Base-by-base conservation (phyloP, 805 yeast genomes). In the Wickerhamiella spandovensis region DNA sequence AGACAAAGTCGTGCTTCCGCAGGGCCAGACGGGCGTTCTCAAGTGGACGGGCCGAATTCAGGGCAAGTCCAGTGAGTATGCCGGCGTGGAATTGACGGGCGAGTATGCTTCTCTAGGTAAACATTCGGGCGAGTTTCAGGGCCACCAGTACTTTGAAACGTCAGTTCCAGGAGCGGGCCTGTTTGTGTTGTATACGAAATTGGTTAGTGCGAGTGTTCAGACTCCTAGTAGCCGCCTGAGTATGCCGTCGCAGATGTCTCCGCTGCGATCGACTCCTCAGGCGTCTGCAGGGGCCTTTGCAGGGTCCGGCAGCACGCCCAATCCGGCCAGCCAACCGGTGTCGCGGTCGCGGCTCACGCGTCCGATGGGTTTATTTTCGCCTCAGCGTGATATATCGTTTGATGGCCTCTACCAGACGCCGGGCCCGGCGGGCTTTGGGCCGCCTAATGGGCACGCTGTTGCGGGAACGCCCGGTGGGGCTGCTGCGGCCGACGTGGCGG, bases 11-110 rank as follows among this genome's bases (percentile, higher is more conserved):
- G 52, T 56, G 23, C 57, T 65, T 21, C 94, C 95, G 0, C 84
- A 84, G 9, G 79, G 84, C 12, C 79, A 84, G 22, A 67, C 68
- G 41, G 96, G 89, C 1, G 70, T 79, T 10, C 67, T 89, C 48
- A 72, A 79, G 52, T 89, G 75, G 64, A 71, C 80, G 20, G 98
- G 96, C 1, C 65, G 73, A 1, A 85, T 90, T 17, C 75, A 79
- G 21, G 81, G 81, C 21, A 86, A 84, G 60, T 65, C 67, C 6
- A 95, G 95, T 0, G 70, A 72, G 10, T 90, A 81, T 69, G 95
- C 89, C 5, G 98, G 98, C 2, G 74, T 90, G 5, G 97, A 90
- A 63, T 68, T 90, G 43, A 59, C 79, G n/a, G 89, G 84, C 1
- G 55, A 54, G 30, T 51, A 51, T 7, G 80, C 79, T 1, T 74